Conservation (phyloP, 2,329 filamentous ascomycete species). For the Dothideomycetes sp. region DNA sequence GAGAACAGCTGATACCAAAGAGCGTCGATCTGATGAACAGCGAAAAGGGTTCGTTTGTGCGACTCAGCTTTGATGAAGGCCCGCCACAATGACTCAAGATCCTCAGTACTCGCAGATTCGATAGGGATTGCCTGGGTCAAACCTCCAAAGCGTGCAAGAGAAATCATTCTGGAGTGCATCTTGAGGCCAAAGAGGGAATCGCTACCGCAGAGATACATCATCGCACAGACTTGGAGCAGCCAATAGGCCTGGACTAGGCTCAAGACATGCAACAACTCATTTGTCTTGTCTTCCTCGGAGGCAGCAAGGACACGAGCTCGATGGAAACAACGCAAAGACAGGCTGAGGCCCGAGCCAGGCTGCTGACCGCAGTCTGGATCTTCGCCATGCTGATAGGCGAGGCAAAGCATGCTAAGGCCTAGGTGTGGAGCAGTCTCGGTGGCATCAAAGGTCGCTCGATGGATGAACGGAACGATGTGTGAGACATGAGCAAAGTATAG, state of each 20-base stretch:
- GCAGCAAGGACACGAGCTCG: too few relatives aligned
- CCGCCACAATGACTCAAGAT: constrained; percentile 30
- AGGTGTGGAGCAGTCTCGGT: constrained; percentile 11
- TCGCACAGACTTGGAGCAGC: constrained; percentile 31
- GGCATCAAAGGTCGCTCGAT: constrained; percentile 25
- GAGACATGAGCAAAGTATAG: constrained; percentile 28
- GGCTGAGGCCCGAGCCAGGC: background rate
- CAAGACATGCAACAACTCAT: constrained; percentile 14
- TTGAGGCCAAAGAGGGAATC: constrained; percentile 25
- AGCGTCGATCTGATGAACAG: constrained; percentile 32
- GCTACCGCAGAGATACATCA: constrained; percentile 31
- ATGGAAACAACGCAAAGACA: too few relatives aligned
- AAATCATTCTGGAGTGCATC: constrained; percentile 31
- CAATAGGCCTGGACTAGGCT: constrained; percentile 27
- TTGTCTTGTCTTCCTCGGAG: background rate
- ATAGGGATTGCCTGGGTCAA: constrained; percentile 2
- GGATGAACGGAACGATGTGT: constrained; percentile 28
- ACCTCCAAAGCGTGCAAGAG: constrained; percentile 19
- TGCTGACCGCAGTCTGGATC: constrained; percentile 10
- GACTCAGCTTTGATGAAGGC: constrained; percentile 27
- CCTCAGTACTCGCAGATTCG: constrained; percentile 16
- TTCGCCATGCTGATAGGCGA: constrained; percentile 28
- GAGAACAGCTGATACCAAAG: constrained; percentile 34
- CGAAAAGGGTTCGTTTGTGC: constrained; percentile 31
- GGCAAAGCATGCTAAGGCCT: constrained; percentile 21